Base-by-base conservation (phyloP, 2,329 filamentous ascomycete species). In the Fusarium concolor region DNA sequence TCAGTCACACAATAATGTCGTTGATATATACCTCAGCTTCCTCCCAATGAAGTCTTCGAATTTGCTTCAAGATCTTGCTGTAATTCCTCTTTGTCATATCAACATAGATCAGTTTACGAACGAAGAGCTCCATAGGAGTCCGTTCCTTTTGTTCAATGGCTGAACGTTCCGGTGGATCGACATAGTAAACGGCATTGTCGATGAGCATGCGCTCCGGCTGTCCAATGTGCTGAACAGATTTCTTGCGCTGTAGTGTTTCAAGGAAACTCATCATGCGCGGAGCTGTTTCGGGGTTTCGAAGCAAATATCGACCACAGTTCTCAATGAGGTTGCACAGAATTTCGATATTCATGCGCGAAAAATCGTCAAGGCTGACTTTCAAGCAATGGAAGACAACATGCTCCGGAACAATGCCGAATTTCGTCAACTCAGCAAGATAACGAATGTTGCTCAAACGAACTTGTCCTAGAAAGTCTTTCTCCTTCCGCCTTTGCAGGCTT, bases 311-410 rank as follows among this genome's bases (percentile, higher is more conserved):
- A 42, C 96, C 96, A 75, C 96, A 99, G 68, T 98, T 98, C 78
- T 99, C 96, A 22, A 99, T 85, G 28, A 99, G 84, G 75, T 96
- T 97, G 75, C 94, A 96, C 67, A 99, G 95, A 72, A 99, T 97
- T 78, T 99, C 96, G 67, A 99, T 97, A 75, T 99, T 99, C 92
- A 97, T 97, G 64, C 95, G 89, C 4, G 96, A 97, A 76, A 99
- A 99, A 75, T 99, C 96, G 74, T 99, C 96, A 28, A 99, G 82
- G 71, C 95, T 96, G 77, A 99, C 95, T 79, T 97, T 99, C 73
- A 99, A 88, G 76, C 96, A 99, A 76, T 99, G 96, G 76, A 99
- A 99, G 54, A 99, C 96, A 68, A 99, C 95, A 79, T 99, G 96
- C 78, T 99, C 96, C 1, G 96, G 96, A 10, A 99, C 96, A 31